Percentiles rank a stretch among this genome's conserved stretches.
Evolutionary conservation across 768 basidiomycete genomes (phyloP).

Genomic region (Russula olivacea): DNA sequence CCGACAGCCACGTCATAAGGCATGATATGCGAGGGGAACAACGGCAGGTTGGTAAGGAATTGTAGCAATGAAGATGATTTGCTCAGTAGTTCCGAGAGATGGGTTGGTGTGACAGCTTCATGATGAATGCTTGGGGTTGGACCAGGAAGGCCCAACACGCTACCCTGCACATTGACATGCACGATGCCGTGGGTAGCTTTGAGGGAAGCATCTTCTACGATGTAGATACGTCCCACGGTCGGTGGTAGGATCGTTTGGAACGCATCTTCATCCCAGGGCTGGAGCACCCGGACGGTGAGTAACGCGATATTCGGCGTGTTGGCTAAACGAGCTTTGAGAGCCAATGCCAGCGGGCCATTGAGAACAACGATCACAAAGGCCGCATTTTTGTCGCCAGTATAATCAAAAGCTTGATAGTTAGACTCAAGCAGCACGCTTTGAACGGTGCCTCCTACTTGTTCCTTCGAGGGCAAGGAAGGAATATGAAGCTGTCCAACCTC

Average conservation of each 20-base stretch:
- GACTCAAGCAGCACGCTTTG: conserved; percentile 46
- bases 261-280: conserved; percentile 73
- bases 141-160: conserved; percentile 41
- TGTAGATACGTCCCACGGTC: conserved; percentile 54
- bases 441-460: conserved; percentile 33
- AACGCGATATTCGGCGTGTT: conserved; percentile 51
- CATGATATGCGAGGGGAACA: conserved; percentile 23
- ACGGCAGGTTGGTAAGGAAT: conserved; percentile 33
- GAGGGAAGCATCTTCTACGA: conserved; percentile 73
- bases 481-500: conserved; percentile 58
- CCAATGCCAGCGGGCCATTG: conserved; percentile 72
- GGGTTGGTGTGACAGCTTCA: conserved; percentile 54
- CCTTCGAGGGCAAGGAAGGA: conserved; percentile 35
- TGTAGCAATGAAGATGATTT: conserved; percentile 40
- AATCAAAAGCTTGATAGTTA: conserved; percentile 75
- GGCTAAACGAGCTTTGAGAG: conserved; percentile 47
- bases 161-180: conserved; percentile 65
- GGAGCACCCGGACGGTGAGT: conserved; percentile 69
- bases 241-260: conserved; percentile 55
- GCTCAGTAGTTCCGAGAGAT: conserved; percentile 47
- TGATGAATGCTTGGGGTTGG: conserved; percentile 42
- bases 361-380: conserved; percentile 60
- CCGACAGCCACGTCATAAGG: conserved; percentile 29
- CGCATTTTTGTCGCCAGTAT: conserved; percentile 59
- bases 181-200: conserved; percentile 56